phyloP scores from a whole-genome alignment of 1,284 basidiomycete genomes.

The Hypsizygus ulmarius region DNA sequence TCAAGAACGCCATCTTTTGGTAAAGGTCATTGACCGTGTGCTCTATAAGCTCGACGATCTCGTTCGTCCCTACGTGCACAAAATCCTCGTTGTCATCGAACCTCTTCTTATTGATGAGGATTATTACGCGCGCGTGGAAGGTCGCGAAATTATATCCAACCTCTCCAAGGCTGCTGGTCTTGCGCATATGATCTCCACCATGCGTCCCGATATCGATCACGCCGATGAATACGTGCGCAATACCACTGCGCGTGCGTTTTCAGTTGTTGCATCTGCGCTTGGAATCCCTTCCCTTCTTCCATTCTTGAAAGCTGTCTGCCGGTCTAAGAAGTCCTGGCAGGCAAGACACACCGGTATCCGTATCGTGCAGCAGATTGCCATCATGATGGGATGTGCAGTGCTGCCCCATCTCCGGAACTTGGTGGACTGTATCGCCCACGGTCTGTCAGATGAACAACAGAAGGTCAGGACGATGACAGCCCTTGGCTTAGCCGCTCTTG shows the following conservation, averaged over 20 bases:
- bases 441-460: constrained; percentile 96
- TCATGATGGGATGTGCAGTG: constrained; percentile 99
- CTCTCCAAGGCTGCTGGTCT: constrained; percentile 98
- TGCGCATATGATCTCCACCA: constrained; percentile 99
- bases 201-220: constrained; percentile 99
- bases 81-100: constrained; percentile 99
- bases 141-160: constrained; percentile 99
- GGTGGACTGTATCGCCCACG: constrained; percentile 95
- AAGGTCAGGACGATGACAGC: constrained; percentile 99
- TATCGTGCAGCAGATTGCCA: constrained; percentile 99
- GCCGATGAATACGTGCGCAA: constrained; percentile 99
- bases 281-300: constrained; percentile 97
- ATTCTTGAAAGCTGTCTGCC: constrained; percentile 97
- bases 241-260: constrained; percentile 98
- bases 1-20: constrained; percentile 96
- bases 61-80: constrained; percentile 98
- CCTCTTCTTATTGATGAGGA: constrained; percentile 99
- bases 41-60: constrained; percentile 99
- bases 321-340: constrained; percentile 99
- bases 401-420: constrained; percentile 95
- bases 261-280: constrained; percentile 97
- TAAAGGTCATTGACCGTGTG: constrained; percentile 99
- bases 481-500: constrained; percentile 91
- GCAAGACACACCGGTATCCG: constrained; percentile 98
- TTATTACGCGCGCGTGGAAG: constrained; percentile 99